Base-by-base conservation (phyloP, 1,139 yeast species). In the Kodamaea plutei region DNA sequence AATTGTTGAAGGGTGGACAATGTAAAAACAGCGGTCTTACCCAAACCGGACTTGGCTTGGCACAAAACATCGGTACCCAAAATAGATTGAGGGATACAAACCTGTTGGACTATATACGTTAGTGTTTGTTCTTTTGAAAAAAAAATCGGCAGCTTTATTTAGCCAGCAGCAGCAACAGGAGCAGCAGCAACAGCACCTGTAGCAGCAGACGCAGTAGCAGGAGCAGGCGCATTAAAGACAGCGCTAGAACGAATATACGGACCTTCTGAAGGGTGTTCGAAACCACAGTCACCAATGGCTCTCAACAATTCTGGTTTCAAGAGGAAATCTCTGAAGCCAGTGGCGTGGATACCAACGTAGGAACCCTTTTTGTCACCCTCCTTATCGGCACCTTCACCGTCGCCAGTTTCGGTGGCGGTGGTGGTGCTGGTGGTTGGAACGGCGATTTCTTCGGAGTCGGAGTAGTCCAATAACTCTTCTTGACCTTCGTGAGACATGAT, bases 191-290 rank as follows among this genome's bases (percentile, higher is more conserved):
- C 20, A 18, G 20, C 20, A 18, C 8, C 20, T 8, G 20, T 6
- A 18, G 20, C n/a, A 18, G 20, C n/a, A 21, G 14, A 9, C 9
- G n/a, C 20, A 17, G 9, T 17, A 17, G 20, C 20, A 17, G 7
- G 20, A 17, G 20, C 20, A 17, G 9, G 9, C 8, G 20, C 20
- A n/a, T 8, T n/a, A 21, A 10, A 23, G 13, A 29, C 22, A 17
- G 25, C 10, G 8, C 14, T 20, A 26, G 12, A 25, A 11, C 24
- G 8, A 28, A 20, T 24, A 58, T 64, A 81, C 89, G 76, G 67
- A 83, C 91, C 94, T 81, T 91, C 98, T 43, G 96, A 88, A 47
- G 98, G 98, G 71, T 91, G 98, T 72, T 91, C 98, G 58, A 91
- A 91, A 73, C 98, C 98, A 73, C 96, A 88, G 66, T 91, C 98